phyloP scores from a whole-genome alignment of 805 yeast genomes.

The Debaryomyces prosopidis region DNA sequence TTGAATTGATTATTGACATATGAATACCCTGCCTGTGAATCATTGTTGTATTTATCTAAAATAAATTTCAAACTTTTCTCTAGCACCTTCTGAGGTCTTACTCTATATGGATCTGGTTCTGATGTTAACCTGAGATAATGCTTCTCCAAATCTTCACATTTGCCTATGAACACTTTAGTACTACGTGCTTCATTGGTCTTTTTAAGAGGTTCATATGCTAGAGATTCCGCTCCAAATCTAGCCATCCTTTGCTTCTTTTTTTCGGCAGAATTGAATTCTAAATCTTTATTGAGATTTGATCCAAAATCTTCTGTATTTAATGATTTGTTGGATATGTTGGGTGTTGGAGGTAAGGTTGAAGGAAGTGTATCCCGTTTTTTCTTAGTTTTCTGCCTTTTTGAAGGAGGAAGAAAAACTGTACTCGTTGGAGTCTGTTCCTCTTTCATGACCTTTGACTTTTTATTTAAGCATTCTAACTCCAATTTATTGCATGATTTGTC shows the following conservation, averaged over 20 bases:
- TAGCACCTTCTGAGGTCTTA: slow-evolving; percentile 70
- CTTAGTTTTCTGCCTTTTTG: neutral
- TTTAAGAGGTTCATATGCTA: slow-evolving; percentile 6
- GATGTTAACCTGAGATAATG: slow-evolving; percentile 82
- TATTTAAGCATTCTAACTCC: slow-evolving; percentile 11
- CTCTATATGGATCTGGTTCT: slow-evolving; percentile 82
- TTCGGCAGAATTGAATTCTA: slow-evolving; percentile 26
- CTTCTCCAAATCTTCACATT: slow-evolving; percentile 68
- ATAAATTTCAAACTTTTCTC: slow-evolving; percentile 57
- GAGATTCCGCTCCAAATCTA: slow-evolving; percentile 42
- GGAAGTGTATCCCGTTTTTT: neutral
- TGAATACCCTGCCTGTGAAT: slow-evolving; percentile 51
- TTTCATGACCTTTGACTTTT: neutral
- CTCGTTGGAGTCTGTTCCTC: neutral
- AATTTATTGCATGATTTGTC: slow-evolving; percentile 15
- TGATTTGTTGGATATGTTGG: neutral
- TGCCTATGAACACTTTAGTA: slow-evolving; percentile 54
- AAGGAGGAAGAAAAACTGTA: neutral
- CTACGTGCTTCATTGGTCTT: neutral
- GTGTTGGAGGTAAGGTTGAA: neutral
- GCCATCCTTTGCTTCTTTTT: slow-evolving; percentile 46
- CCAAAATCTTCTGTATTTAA: neutral
- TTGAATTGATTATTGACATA: slow-evolving; percentile 89
- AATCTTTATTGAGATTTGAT: neutral
- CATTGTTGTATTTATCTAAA: slow-evolving; percentile 48